These are phyloP conservation scores for Xylaria sp. DNA, from an alignment of 2,329 filamentous ascomycete species.

Conservation along the genomic window DNA sequence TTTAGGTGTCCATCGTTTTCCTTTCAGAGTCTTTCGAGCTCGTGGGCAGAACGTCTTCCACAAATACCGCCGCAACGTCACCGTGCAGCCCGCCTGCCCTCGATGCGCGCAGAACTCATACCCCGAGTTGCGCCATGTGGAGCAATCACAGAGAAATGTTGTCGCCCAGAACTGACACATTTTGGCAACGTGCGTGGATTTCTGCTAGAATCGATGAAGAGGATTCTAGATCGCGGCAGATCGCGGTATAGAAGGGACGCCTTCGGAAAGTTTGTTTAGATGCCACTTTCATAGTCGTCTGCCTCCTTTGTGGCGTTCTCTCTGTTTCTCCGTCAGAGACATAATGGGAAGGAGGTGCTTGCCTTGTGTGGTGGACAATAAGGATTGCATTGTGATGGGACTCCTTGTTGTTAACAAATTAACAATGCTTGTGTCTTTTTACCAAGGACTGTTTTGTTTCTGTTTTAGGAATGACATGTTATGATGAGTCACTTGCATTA, in stretches of 20 bases:
- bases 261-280: not conserved
- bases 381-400: not conserved
- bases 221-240: not conserved
- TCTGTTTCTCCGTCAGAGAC: not conserved
- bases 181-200: not conserved
- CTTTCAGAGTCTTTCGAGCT: conserved; percentile 20
- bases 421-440: not conserved
- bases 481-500: not conserved
- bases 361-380: not conserved
- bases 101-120: conserved; percentile 31
- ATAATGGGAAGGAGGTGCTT: not conserved
- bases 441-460: not conserved
- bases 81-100: conserved; percentile 9
- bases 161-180: conserved; percentile 21
- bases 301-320: not conserved
- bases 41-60: conserved; percentile 36
- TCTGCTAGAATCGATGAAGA: not conserved
- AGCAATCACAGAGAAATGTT: conserved; percentile 32
- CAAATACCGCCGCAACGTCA: not conserved
- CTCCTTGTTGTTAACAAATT: not conserved
- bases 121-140: conserved; percentile 25
- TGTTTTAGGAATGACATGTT: not conserved
- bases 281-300: not conserved
- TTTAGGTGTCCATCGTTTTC: conserved; percentile 1
- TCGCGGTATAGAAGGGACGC: no score